Conservation (phyloP, 2,329 filamentous ascomycete species). For the Metarhizium robertsii region DNA sequence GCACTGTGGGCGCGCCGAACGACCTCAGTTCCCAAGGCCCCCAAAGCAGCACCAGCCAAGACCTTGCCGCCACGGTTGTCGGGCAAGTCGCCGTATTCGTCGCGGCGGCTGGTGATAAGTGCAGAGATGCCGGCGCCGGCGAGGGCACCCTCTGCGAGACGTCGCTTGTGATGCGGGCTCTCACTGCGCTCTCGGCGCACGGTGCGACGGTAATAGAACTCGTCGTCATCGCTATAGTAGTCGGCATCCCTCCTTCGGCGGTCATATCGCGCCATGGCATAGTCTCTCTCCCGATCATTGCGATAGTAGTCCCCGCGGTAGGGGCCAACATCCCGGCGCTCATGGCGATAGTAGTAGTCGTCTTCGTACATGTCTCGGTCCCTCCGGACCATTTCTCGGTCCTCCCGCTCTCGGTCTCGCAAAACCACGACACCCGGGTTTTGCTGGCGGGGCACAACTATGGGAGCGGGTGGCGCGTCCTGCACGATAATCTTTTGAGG, state of each 20-base stretch:
- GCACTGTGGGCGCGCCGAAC: conserved; percentile 51
- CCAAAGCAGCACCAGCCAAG: conserved; percentile 51
- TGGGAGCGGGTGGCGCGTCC: conserved; percentile 45
- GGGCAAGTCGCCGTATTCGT: conserved; percentile 37
- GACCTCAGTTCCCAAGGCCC: conserved; percentile 53
- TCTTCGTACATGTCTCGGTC: conserved; percentile 31
- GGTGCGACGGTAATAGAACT: conserved; percentile 35
- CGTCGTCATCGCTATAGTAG: conserved; percentile 37
- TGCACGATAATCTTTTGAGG: conserved; percentile 52
- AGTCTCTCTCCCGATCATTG: conserved; percentile 17
- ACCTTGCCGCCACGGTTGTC: conserved; percentile 49
- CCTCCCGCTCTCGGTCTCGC: conserved; percentile 33
- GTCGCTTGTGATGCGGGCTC: conserved; percentile 44
- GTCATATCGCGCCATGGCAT: conserved; percentile 26
- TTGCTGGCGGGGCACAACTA: conserved; percentile 38
- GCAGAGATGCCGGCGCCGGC: conserved; percentile 54
- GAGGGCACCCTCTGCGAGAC: conserved; percentile 55
- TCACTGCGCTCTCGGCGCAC: conserved; percentile 41
- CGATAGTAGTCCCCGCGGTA: conserved; percentile 27
- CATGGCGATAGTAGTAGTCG: conserved; percentile 43
- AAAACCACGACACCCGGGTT: conserved; percentile 33
- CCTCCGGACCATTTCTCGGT: conserved; percentile 22
- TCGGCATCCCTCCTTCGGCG: conserved; percentile 33
- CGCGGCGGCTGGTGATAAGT: conserved; percentile 45
- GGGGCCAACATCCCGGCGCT: conserved; percentile 32